Conservation (phyloP, 768 basidiomycete species). For the Hygrocybe coccinea region DNA sequence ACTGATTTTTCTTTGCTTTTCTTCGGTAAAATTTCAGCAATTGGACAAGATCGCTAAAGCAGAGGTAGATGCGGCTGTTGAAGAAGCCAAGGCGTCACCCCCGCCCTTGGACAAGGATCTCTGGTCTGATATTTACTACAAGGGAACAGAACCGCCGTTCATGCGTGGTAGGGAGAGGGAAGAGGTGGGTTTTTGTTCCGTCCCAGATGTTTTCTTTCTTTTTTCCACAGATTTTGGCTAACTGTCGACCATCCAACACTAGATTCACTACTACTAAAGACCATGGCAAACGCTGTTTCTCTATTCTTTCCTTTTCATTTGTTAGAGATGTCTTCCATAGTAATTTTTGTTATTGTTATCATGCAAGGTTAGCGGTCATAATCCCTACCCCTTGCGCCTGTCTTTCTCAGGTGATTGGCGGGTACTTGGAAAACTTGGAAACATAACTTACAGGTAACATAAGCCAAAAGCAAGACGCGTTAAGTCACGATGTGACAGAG, state of each 20-base stretch:
- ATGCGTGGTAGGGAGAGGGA: constrained; percentile 93
- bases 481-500: no score
- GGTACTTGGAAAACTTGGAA: no score
- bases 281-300: no score
- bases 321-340: no score
- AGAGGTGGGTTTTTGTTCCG: constrained; percentile 49
- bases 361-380: no score
- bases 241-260: neutral
- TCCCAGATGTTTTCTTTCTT: neutral
- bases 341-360: no score
- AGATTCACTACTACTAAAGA: neutral
- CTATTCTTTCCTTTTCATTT: no score
- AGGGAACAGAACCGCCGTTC: constrained; percentile 76
- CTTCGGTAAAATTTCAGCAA: constrained; percentile 38
- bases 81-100: constrained; percentile 84
- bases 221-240: neutral
- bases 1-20: neutral
- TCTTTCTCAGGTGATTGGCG: no score
- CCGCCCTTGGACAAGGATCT: constrained; percentile 67
- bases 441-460: no score
- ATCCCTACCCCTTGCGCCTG: no score
- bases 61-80: constrained; percentile 82
- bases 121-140: constrained; percentile 85
- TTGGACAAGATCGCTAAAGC: constrained; percentile 90
- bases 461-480: no score